Evolutionary conservation across 1,139 yeast genomes (phyloP).

Genomic region (Suhomyces anneliseae): DNA sequence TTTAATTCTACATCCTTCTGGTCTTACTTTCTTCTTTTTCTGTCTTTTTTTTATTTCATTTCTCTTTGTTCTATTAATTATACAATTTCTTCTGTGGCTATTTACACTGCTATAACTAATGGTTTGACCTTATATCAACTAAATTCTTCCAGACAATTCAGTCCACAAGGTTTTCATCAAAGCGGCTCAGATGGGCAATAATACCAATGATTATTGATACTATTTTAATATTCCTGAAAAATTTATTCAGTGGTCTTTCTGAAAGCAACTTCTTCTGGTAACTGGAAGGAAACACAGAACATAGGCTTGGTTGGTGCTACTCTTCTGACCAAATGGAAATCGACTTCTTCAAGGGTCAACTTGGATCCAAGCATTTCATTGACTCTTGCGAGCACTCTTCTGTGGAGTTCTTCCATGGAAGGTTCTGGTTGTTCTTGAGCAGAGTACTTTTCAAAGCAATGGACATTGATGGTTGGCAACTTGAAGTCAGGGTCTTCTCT

Average conservation of each 20-base stretch:
- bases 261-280: slow-evolving; percentile 81
- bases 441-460: slow-evolving; percentile 87
- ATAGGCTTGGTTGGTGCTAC: slow-evolving; percentile 97
- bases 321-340: slow-evolving; percentile 81
- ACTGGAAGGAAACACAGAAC: slow-evolving; percentile 81
- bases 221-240: neutral
- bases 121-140: too few relatives aligned
- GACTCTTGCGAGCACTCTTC: slow-evolving; percentile 61
- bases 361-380: slow-evolving; percentile 51
- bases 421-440: slow-evolving; percentile 69
- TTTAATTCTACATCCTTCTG: too few relatives aligned
- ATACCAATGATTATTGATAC: neutral
- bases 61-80: too few relatives aligned
- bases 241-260: slow-evolving; percentile 12
- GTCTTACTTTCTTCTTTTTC: too few relatives aligned
- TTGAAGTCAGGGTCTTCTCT: slow-evolving; percentile 43
- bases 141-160: too few relatives aligned
- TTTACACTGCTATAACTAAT: neutral
- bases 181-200: too few relatives aligned
- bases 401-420: slow-evolving; percentile 58
- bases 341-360: slow-evolving; percentile 46
- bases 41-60: too few relatives aligned
- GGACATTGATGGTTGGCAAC: slow-evolving; percentile 80
- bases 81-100: neutral
- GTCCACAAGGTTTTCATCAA: too few relatives aligned